A percentile compares a stretch with the other conserved stretches of the same genome.
These are phyloP conservation scores for Verticillium zaregamsianum DNA, from an alignment of 2,329 filamentous ascomycete species.

Conservation along the genomic window DNA sequence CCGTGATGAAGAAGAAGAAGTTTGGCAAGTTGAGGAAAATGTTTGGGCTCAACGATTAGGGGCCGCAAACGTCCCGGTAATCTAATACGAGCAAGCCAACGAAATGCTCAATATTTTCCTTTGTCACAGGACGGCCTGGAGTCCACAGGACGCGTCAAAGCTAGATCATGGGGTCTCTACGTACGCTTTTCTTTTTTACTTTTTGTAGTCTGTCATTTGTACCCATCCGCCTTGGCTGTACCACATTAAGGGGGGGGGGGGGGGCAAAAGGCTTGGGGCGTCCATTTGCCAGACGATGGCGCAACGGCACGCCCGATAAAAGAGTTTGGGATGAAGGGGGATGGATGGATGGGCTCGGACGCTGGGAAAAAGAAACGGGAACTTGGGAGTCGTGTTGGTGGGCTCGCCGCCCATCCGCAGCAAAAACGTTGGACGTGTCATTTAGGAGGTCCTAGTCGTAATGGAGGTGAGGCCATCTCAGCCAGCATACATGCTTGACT, in stretches of 20 bases:
- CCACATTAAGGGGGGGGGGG: background rate
- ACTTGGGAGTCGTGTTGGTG: background rate
- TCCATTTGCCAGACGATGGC: background rate
- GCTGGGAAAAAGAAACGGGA: background rate
- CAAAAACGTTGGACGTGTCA: background rate
- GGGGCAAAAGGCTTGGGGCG: background rate
- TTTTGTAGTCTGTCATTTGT: background rate
- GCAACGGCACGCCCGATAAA: background rate
- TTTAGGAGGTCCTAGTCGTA: background rate
- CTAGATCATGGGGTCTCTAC: background rate
- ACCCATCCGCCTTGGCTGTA: background rate
- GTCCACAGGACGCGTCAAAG: background rate
- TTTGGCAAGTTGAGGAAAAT: conserved; percentile 63
- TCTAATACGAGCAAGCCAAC: background rate
- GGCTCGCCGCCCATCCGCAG: background rate
- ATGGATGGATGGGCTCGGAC: background rate
- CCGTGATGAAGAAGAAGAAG: conserved; percentile 44
- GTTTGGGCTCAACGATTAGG: conserved; percentile 49
- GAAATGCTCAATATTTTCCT: background rate
- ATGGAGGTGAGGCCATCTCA: background rate
- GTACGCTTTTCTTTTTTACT: background rate
- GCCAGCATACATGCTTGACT: background rate
- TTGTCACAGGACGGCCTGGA: background rate
- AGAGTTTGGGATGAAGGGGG: background rate
- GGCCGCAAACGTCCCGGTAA: background rate